Evolutionary conservation across 805 yeast genomes (phyloP), one percentile per base, ranked within the genome.

Genomic region (Saturnispora serradocipensis): DNA sequence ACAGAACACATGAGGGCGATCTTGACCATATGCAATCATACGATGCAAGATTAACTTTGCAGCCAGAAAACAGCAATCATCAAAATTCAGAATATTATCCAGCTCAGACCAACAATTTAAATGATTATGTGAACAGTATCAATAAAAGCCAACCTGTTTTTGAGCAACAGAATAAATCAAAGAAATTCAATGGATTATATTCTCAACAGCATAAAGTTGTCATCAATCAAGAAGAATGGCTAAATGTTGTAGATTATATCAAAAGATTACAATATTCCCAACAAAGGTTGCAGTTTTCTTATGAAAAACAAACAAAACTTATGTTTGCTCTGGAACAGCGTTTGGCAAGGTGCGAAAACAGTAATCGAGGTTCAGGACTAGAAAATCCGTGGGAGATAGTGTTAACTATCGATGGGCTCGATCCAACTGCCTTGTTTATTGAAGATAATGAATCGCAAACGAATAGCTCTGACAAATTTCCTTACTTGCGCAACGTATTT

Each of bases 301-400:
- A 30, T 38, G 62, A 59, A 39, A 55, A 54, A n/a, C 65, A 63
- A 40, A 57, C 56, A 28, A 52, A 56, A 18, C 53, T 60, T 1
- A 45, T 59, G 5, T 56, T 61, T 9, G 28, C 60, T 16, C 54
- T 65, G 13, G 67, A 67, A 49, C 69, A 65, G 47, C 56, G 63
- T 20, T 50, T 64, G 16, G 59, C 63, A 5, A 54, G 61, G 18
- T 54, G 58, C 4, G 30, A 56, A 18, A 67, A 67, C 49, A 53
- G 54, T 30, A 38, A 53, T n/a, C 52, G 68, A 25, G 70, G 68
- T 2, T 50, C 63, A 11, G 70, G 70, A 3, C 22, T 64, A 20
- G 68, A 65, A 34, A 50, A 51, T n/a, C 59, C 58, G 25, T 67
- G 55, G 56, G 69, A 64, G 38, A 42, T 60, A 4, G 56, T 65